Conservation (phyloP, 2,329 filamentous ascomycete genomes). For the Chaetomium sp. region DNA sequence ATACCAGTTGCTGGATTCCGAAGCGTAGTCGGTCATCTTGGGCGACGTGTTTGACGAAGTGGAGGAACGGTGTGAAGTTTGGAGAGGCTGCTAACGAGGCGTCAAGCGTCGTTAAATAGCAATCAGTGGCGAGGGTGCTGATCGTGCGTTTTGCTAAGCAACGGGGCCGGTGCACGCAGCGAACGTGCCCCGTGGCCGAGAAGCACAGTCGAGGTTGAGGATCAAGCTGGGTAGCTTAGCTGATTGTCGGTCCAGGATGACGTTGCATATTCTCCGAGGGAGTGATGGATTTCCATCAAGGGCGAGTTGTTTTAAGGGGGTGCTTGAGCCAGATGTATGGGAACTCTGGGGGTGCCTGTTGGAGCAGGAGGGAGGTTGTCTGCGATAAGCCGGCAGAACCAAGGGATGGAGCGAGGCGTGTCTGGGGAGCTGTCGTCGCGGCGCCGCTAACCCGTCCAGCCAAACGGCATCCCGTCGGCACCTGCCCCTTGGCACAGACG, state of each 20-base stretch:
- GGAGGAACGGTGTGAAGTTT: background rate
- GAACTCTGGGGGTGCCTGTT: background rate
- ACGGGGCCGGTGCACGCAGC: background rate
- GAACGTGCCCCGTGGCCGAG: background rate
- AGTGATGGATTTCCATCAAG: conserved; percentile 30
- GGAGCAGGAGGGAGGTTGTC: background rate
- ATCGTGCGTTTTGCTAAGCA: background rate
- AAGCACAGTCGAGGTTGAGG: background rate
- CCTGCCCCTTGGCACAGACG: background rate
- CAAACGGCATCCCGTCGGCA: background rate
- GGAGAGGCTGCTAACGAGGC: background rate
- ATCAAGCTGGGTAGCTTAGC: conserved; percentile 8
- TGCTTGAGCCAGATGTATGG: background rate
- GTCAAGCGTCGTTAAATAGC: background rate
- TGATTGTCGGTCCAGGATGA: conserved; percentile 28
- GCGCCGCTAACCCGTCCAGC: background rate
- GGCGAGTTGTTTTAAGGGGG: conserved; percentile 5
- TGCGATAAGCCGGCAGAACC: conserved; percentile 5
- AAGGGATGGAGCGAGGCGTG: conserved; percentile 2
- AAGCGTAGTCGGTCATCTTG: conserved; percentile 22
- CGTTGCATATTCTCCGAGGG: conserved; percentile 21
- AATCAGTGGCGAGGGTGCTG: background rate
- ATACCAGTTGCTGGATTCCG: conserved; percentile 27
- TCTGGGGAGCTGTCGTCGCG: background rate
- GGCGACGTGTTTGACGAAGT: background rate